Evolutionary conservation across 805 yeast species (phyloP), one percentile per base, ranked within the genome.

Genomic region (Yamadazyma sp.): DNA sequence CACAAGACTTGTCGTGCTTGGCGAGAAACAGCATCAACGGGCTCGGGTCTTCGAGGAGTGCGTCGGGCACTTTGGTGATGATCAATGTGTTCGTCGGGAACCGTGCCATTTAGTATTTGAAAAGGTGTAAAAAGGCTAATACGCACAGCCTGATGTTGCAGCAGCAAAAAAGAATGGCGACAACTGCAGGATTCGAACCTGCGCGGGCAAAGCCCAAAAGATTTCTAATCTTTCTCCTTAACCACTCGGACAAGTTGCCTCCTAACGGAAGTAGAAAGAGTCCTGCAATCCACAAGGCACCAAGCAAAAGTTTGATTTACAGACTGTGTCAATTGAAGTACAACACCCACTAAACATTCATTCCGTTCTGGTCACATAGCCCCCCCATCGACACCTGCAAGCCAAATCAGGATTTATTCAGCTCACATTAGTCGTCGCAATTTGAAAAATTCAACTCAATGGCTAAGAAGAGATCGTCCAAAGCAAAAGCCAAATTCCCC

Each of bases 121-220:
- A 30, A 30, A 19, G 12, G 25, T 4, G 19, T 12, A 20, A 11
- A 20, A 13, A 30, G 17, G 23, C 25, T 30, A 8, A 19, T 17
- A 12, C 31, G 19, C 19, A 13, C 33, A 11, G 14, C n/a, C 16
- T 30, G 12, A 8, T 17, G 16, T 16, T 9, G 17, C n/a, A 30
- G 17, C 17, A 19, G 14, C 19, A 19, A 20, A 50, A 60, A 64
- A 63, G 59, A 55, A 55, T 52, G 42, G 33, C 77, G 78, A 72
- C 77, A 73, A 71, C 77, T 71, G 75, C 78, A 73, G 77, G 78
- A 73, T 59, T 72, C 76, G 78, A 73, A 72, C 78, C 78, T 73
- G 77, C 75, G 77, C 77, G 77, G 77, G 77, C 78, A 70, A 63
- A 72, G 74, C 76, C 77, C 77, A 73, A 65, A 64, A 64, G 62